Percentiles rank a stretch among this genome's conserved stretches.
Conservation (phyloP, 2,329 filamentous ascomycete species). For the Penicillium capsulatum region DNA sequence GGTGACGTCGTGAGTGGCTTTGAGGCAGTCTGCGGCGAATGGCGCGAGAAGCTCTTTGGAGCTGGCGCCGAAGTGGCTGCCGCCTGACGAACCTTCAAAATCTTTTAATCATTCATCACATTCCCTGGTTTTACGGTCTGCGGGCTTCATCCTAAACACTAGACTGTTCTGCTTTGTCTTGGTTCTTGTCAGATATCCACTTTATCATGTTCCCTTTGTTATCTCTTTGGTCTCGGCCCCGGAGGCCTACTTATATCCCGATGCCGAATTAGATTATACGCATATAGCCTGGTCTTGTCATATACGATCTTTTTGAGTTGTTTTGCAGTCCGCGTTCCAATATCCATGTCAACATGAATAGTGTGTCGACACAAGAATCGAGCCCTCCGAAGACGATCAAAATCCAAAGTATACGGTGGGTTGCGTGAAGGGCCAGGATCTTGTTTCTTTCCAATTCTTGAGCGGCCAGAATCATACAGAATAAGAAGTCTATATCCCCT, state of each 20-base stretch:
- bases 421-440: too few relatives aligned
- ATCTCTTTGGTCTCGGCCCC: slow-evolving; percentile 1
- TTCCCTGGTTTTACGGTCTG: slow-evolving; percentile 1
- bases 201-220: slow-evolving; percentile 6
- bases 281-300: slow-evolving; percentile 10
- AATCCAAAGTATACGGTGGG: too few relatives aligned
- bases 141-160: too few relatives aligned
- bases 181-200: slow-evolving; percentile 18
- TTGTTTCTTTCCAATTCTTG: not conserved
- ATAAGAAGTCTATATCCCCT: not conserved
- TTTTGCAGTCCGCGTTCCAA: too few relatives aligned
- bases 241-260: slow-evolving; percentile 14
- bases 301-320: too few relatives aligned
- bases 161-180: slow-evolving; percentile 13
- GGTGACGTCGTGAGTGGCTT: slow-evolving; percentile 87
- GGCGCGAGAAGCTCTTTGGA: slow-evolving; percentile 71
- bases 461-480: not conserved
- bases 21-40: slow-evolving; percentile 80
- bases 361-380: too few relatives aligned
- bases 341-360: too few relatives aligned
- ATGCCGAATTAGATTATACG: slow-evolving; percentile 3
- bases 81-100: slow-evolving; percentile 17
- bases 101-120: slow-evolving; percentile 4
- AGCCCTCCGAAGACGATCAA: too few relatives aligned
- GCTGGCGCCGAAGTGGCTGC: slow-evolving; percentile 32